Base-by-base conservation (phyloP, 2,329 filamentous ascomycete genomes). In the Sporothrix phasma region DNA sequence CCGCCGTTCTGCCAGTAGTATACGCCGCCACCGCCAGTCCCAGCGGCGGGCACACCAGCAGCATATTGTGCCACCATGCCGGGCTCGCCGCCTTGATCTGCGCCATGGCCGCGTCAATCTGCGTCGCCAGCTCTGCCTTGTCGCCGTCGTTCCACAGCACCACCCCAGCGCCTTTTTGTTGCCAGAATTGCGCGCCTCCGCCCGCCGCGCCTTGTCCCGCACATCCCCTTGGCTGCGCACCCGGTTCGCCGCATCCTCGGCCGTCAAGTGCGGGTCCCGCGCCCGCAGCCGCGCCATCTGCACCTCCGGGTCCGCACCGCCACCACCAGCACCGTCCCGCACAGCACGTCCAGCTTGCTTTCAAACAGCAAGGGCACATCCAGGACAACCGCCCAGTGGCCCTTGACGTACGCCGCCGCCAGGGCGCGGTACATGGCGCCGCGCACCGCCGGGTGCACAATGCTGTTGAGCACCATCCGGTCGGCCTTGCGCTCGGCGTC, bases 361-460 rank as follows among this genome's bases (percentile, higher is more conserved):
- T 99, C 94, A 70, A 97, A 97, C 47, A 99, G 81, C 62, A 99
- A 78, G 61, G 94, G 94, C 8, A 99, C 87, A 73, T 99, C 94
- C 17, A 97, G 80, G 41, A 99, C 88, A 3, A 96, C 91, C 0
- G 92, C 92, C 91, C 93, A 94, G 72, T 86, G 74, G 0, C 94
- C 93, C 1, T 76, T 76, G 15, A 94, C 63, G 72, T 96, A 97
- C 69, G 84, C 84, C 66, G 80, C 78, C n/a, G 91, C 72, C 64
- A 97, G 83, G 56, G 83, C 80, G 70, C 81, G 85, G 74, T 91
- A 90, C 82, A 97, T 93, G 74, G 89, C 91, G 72, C 79, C 81
- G 46, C 92, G 82, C 47, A 99, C 92, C 0, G 90, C 92, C 0
- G 94, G 94, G 74, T 99, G 94, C 60, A 97, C 90, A 69, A 99